Percentiles rank a stretch among this genome's conserved stretches.
Evolutionary conservation across 371 early-diverging fungal species (phyloP).

Genomic region (Lichtheimia corymbifera): DNA sequence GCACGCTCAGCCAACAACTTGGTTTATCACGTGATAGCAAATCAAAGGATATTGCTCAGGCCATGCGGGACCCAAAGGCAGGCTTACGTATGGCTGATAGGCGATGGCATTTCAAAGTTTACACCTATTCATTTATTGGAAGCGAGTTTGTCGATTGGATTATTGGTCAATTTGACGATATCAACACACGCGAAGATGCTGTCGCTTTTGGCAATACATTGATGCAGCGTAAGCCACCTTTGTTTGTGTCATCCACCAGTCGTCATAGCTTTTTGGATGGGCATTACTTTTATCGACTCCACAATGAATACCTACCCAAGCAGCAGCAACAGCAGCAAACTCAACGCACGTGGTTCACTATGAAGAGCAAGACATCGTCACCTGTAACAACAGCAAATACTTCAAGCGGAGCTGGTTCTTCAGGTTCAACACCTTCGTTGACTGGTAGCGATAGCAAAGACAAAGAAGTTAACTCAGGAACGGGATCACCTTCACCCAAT

Average conservation of each 20-base stretch:
- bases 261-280: conserved; percentile 88
- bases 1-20: conserved; percentile 14
- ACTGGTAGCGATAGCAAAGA: background rate
- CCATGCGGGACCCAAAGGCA: conserved; percentile 71
- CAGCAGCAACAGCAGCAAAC: conserved; percentile 27
- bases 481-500: too few species aligned
- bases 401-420: background rate
- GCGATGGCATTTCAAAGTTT: conserved; percentile 88
- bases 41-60: conserved; percentile 65
- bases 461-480: background rate
- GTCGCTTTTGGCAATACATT: conserved; percentile 81
- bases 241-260: conserved; percentile 78
- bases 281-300: conserved; percentile 87
- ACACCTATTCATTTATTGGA: conserved; percentile 81
- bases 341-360: conserved; percentile 24
- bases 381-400: background rate
- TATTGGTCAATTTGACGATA: conserved; percentile 75
- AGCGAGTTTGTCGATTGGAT: conserved; percentile 93
- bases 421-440: background rate
- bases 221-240: conserved; percentile 64
- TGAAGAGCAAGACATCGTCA: conserved; percentile 12
- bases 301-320: conserved; percentile 55
- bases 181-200: conserved; percentile 83
- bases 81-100: conserved; percentile 80
- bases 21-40: conserved; percentile 49